phyloP scores from a whole-genome alignment of 2,329 filamentous ascomycete genomes.

The Aureobasidium zeae region DNA sequence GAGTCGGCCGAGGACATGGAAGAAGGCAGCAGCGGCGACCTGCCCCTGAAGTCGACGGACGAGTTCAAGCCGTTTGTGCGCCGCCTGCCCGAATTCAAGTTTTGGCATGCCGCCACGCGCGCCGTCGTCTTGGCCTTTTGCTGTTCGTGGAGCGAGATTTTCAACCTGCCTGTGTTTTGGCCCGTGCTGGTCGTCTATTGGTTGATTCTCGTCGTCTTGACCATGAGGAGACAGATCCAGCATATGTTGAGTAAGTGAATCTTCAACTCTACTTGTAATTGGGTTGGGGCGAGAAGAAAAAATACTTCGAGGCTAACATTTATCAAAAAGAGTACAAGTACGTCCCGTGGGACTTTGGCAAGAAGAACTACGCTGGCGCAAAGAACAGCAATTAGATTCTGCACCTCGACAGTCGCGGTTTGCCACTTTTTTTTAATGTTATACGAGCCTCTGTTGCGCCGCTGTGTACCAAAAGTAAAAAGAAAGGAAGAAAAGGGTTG shows the following conservation, averaged over 20 bases:
- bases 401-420: not conserved
- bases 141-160: slow-evolving; percentile 88
- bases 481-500: not conserved
- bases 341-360: slow-evolving; percentile 33
- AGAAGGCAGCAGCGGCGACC: slow-evolving; percentile 56
- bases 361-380: slow-evolving; percentile 27
- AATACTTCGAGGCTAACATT: not conserved
- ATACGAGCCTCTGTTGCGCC: slow-evolving; percentile 2
- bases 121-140: slow-evolving; percentile 73
- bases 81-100: slow-evolving; percentile 96
- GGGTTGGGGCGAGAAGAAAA: no score
- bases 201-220: slow-evolving; percentile 91
- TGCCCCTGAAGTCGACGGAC: slow-evolving; percentile 92
- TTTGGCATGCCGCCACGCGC: slow-evolving; percentile 93
- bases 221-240: slow-evolving; percentile 98
- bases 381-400: slow-evolving; percentile 21
- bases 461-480: not conserved
- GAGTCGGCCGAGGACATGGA: slow-evolving; percentile 95
- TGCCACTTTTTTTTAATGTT: slow-evolving; percentile 2
- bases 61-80: slow-evolving; percentile 97
- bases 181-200: slow-evolving; percentile 97
- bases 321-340: slow-evolving; percentile 23
- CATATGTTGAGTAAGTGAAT: slow-evolving; percentile 97
- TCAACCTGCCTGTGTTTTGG: slow-evolving; percentile 98
- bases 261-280: no score